Base-by-base conservation (phyloP, 495 filamentous ascomycete genomes). In the Endocarpon pusillum region DNA sequence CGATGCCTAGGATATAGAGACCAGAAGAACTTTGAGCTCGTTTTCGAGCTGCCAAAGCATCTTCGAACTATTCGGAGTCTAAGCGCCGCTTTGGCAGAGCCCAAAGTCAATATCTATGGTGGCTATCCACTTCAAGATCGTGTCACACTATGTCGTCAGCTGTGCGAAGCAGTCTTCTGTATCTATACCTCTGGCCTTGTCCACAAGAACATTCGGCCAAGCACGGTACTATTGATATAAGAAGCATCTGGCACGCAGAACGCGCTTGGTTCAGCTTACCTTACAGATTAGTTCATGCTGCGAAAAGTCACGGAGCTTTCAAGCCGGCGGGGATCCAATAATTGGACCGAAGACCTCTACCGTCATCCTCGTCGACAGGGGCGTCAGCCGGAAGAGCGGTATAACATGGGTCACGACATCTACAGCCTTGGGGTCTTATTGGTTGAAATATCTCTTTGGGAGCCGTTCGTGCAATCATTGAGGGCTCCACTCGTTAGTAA, bases 321-420 rank as follows among this genome's bases (percentile, higher is more conserved):
- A 1, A 7, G 33, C 0, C 25, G 33, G 27, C 31, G 12, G 4
- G 57, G 59, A 1, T 55, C 61, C 32, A 30, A 27, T 2, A 34
- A 20, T 10, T 64, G 59, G 59, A 45, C 59, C 25, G 51, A 52
- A 20, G 61, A 71, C 28, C 37, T 76, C 1, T 78, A 77, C 41
- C 62, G 64, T 4, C 70, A 77, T 36, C 72, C 71, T 7, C 34
- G 41, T 1, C 58, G 70, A 9, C 61, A 69, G 26, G 69, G 71
- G 1, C 4, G 43, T 0, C 41, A 34, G 15, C 55, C 53, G 1
- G 38, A 52, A 30, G 54, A 58, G 1, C 21, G 33, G 4, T 73
- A 71, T 37, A 46, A 33, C 4, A 75, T 74, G 67, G 66, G 71
- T 37, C 69, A 76, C 47, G 73, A 78, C 41, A 71, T 78, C 19